Evolutionary conservation across 257 asterid species (phyloP).

Genomic region (Cynanchum wilfordii): DNA sequence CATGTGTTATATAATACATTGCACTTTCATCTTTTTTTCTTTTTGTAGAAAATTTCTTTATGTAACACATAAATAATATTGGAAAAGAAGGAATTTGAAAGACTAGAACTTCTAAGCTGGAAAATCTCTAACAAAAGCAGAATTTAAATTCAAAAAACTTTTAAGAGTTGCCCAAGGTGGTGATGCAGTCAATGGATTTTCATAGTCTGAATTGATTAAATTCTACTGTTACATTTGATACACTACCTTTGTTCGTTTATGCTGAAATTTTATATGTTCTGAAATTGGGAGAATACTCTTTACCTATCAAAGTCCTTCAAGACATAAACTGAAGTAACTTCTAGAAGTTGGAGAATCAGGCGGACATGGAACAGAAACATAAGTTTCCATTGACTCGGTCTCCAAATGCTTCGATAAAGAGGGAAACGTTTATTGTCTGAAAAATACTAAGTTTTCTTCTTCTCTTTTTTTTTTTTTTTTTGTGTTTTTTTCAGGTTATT

Average conservation of each 20-base stretch:
- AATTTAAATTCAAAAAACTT: background rate
- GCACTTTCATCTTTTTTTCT: background rate
- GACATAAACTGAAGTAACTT: background rate
- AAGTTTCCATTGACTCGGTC: background rate
- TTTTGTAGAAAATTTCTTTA: background rate
- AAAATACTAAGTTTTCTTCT: background rate
- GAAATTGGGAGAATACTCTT: background rate
- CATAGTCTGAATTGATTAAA: background rate
- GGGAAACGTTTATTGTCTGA: background rate
- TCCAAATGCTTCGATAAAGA: background rate
- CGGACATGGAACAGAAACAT: background rate
- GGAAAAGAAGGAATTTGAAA: too few relatives aligned
- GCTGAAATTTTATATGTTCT: background rate
- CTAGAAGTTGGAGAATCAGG: background rate
- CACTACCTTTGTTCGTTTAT: background rate
- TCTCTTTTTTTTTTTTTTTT: background rate
- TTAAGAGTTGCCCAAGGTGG: background rate
- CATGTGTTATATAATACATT: background rate
- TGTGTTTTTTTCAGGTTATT: constrained; percentile 51
- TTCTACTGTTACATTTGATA: background rate
- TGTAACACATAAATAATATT: background rate
- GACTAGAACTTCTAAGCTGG: background rate
- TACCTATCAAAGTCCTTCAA: background rate
- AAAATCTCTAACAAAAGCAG: background rate
- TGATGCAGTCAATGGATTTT: background rate